Evolutionary conservation across 306 rosid genomes (phyloP), one percentile per base, ranked within the genome.

Genomic region (Pueraria montana): DNA sequence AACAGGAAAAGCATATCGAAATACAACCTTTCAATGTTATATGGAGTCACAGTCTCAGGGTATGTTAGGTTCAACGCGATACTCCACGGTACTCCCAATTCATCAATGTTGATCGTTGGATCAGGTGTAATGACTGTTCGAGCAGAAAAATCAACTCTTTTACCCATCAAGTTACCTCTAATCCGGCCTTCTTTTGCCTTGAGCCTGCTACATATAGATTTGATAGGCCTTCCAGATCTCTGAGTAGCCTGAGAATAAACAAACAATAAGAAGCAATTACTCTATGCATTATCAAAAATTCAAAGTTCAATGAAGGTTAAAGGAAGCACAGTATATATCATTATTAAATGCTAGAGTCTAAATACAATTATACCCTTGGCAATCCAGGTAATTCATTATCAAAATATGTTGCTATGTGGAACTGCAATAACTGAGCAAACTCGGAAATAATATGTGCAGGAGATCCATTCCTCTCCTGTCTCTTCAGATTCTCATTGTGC

Each of bases 21-120:
- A 40, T 42, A 26, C 14, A 38, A 94, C 99, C 99, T 93, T 84
- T 95, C 99, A 65, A 95, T 93, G 81, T 95, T 95, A 87, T 95
- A 95, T n/a, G 99, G 99, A 61, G 99, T 95, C 87, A 95, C 99
- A 18, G 98, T 90, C 94, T 95, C 99, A 0, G 99, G 99, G 79
- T 95, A 95, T 10, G 99, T 95, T 81, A 95, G 97, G 79, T 95
- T 95, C 87, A 95, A 72, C 52, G 98, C 99, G 83, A 93, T 95
- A 84, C 98, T 95, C 99, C 99, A 95, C 0, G 99, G 99, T 42
- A 95, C 98, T 72, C 99, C 99, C 87, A 95, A 82, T 84, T 95
- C 78, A 80, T 95, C 99, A 12, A 95, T 95, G 81, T 95, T 95
- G 75, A 95, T 95, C 66, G 90, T 95, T 24, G 99, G 99, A 86